Evolutionary conservation across 2,329 filamentous ascomycete genomes (phyloP).

Genomic region (Phymatotrichopsis omnivora): DNA sequence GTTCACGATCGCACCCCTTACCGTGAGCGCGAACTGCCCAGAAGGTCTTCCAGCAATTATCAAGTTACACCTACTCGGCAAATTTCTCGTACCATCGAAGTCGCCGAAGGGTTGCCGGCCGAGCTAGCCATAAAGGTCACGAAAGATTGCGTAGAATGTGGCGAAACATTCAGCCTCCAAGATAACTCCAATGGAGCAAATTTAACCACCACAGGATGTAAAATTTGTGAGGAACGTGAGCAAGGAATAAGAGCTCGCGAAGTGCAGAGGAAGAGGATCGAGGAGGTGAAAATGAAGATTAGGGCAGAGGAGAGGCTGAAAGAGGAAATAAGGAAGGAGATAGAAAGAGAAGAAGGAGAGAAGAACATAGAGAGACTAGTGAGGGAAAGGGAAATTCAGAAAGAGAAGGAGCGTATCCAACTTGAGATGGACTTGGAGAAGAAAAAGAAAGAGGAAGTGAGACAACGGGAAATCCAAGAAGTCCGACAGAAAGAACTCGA

Average conservation of each 20-base stretch:
- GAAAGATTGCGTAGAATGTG: slow-evolving; percentile 3
- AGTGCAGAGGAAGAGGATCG: slow-evolving; percentile 2
- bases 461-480: too few species aligned
- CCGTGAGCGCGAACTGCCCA: neutral
- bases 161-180: slow-evolving; percentile 7
- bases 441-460: too few species aligned
- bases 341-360: slow-evolving; percentile 7
- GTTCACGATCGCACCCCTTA: neutral
- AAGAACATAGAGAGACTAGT: slow-evolving; percentile 5
- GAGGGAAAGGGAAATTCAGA: slow-evolving; percentile 4
- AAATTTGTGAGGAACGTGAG: slow-evolving; percentile 16
- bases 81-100: slow-evolving; percentile 16
- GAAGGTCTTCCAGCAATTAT: neutral
- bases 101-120: slow-evolving; percentile 5
- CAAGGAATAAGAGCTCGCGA: slow-evolving; percentile 3
- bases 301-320: slow-evolving; percentile 3
- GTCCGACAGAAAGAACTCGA: too few species aligned
- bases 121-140: too few species aligned
- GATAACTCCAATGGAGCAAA: slow-evolving; percentile 11
- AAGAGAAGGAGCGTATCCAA: slow-evolving; percentile 14
- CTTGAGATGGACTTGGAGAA: slow-evolving; percentile 8
- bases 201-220: slow-evolving; percentile 14
- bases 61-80: neutral
- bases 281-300: slow-evolving; percentile 12
- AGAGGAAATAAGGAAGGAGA: slow-evolving; percentile 7